Percentiles rank a stretch among this genome's conserved stretches.
These are phyloP conservation scores for Kregervanrija fluxuum DNA, from an alignment of 805 yeast species.

Conservation along the genomic window DNA sequence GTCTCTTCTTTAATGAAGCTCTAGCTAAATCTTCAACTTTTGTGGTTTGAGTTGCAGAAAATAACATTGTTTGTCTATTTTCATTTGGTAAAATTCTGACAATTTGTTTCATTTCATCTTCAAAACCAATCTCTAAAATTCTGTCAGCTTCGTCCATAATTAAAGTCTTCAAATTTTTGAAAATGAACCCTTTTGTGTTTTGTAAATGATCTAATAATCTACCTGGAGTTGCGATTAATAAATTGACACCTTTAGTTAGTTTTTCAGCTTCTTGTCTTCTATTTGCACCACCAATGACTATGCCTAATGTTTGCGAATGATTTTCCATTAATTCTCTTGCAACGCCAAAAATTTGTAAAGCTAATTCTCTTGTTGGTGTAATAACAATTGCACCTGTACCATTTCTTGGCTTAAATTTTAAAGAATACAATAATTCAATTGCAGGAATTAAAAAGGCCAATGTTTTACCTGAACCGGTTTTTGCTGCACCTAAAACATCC, in stretches of 20 bases:
- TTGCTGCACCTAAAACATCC: conserved; percentile 99
- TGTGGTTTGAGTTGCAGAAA: conserved; percentile 99
- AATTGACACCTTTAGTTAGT: conserved; percentile 85
- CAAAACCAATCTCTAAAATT: conserved; percentile 95
- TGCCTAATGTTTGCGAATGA: conserved; percentile 91
- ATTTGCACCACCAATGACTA: conserved; percentile 97
- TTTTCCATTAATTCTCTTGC: conserved; percentile 88
- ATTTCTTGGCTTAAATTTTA: conserved; percentile 94
- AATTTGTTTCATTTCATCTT: conserved; percentile 97
- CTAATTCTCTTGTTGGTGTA: conserved; percentile 96
- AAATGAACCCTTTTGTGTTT: conserved; percentile 88
- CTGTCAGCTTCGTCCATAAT: conserved; percentile 98
- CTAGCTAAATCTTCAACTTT: conserved; percentile 98
- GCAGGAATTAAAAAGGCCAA: conserved; percentile 95
- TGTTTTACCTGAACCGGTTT: conserved; percentile 98
- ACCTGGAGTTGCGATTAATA: conserved; percentile 96
- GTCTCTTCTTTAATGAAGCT: conserved; percentile 90
- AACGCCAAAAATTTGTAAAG: conserved; percentile 95
- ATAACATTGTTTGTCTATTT: conserved; percentile 92
- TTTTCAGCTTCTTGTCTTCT: conserved; percentile 97
- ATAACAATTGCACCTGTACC: conserved; percentile 96
- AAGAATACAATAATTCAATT: conserved; percentile 79
- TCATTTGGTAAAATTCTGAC: conserved; percentile 88
- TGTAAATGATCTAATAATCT: conserved; percentile 93
- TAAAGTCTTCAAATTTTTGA: conserved; percentile 88